phyloP scores from a whole-genome alignment of 345 rosid genomes.

The Hirschfeldia incana region DNA sequence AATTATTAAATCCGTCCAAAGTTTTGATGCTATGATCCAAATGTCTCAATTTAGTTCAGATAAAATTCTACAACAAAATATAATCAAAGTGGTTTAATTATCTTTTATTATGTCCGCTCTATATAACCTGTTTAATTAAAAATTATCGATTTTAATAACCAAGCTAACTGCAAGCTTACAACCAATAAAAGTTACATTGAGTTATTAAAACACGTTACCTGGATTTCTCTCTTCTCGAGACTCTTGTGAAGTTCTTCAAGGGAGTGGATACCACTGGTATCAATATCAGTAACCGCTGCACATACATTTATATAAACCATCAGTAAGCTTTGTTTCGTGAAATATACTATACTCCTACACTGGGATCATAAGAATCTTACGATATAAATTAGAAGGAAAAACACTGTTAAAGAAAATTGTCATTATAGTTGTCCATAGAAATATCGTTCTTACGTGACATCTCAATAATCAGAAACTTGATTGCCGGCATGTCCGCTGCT shows the following conservation, averaged over 20 bases:
- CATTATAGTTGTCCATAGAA: neutral
- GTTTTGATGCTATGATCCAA: neutral
- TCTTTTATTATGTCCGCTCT: neutral
- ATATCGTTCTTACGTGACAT: slow-evolving; percentile 65
- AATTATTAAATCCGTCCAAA: neutral
- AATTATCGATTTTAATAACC: neutral
- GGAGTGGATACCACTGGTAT: slow-evolving; percentile 85
- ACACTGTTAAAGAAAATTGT: neutral
- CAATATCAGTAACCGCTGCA: slow-evolving; percentile 85
- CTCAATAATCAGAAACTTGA: slow-evolving; percentile 63
- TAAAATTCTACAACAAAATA: neutral
- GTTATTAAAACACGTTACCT: slow-evolving; percentile 38
- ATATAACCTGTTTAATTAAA: neutral
- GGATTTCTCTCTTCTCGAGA: slow-evolving; percentile 58
- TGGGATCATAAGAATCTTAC: neutral
- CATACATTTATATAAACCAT: neutral
- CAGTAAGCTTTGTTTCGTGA: neutral
- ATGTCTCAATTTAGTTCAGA: neutral
- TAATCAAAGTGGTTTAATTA: neutral
- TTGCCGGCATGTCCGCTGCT: slow-evolving; percentile 42
- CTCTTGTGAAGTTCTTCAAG: slow-evolving; percentile 63
- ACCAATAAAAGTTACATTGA: neutral
- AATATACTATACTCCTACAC: neutral
- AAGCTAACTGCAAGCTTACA: neutral
- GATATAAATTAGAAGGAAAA: neutral